Evolutionary conservation across 495 filamentous ascomycete species (phyloP).

Genomic region (Penicillium coprophilum): DNA sequence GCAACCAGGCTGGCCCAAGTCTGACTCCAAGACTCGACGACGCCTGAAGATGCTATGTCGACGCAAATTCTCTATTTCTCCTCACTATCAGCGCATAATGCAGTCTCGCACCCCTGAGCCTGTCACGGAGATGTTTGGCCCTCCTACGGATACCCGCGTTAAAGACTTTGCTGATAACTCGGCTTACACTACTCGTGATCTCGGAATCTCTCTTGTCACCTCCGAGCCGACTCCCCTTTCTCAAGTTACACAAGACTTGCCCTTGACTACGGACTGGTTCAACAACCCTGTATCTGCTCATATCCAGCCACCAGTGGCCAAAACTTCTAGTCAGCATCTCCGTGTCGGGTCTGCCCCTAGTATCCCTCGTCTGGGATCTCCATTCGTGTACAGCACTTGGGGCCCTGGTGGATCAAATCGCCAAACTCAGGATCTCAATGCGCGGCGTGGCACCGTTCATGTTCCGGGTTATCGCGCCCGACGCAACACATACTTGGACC

Average conservation of each 20-base stretch:
- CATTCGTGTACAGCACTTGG: constrained; percentile 58
- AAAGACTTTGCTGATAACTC: constrained; percentile 28
- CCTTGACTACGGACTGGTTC: constrained; percentile 35
- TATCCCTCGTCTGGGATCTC: constrained; percentile 52
- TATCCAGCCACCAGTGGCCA: not conserved
- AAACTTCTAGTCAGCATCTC: constrained; percentile 20
- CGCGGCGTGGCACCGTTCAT: constrained; percentile 46
- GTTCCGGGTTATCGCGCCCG: constrained; percentile 46
- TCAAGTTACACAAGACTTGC: constrained; percentile 49
- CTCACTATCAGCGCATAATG: constrained; percentile 69
- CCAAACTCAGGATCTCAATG: constrained; percentile 29
- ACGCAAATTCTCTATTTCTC: constrained; percentile 64
- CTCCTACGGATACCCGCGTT: constrained; percentile 18
- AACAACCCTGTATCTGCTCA: constrained; percentile 30
- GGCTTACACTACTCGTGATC: constrained; percentile 68
- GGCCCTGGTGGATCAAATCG: constrained; percentile 48
- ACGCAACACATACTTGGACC: constrained; percentile 49
- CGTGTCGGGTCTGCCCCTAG: constrained; percentile 27
- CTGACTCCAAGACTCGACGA: constrained; percentile 73
- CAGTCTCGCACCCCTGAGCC: constrained; percentile 74
- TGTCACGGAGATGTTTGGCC: constrained; percentile 52
- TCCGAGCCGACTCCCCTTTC: constrained; percentile 73
- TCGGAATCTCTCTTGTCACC: constrained; percentile 79
- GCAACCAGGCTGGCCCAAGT: constrained; percentile 70
- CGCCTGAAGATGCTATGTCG: constrained; percentile 83